phyloP scores from a whole-genome alignment of 345 rosid species.

The Luvunga scandens region DNA sequence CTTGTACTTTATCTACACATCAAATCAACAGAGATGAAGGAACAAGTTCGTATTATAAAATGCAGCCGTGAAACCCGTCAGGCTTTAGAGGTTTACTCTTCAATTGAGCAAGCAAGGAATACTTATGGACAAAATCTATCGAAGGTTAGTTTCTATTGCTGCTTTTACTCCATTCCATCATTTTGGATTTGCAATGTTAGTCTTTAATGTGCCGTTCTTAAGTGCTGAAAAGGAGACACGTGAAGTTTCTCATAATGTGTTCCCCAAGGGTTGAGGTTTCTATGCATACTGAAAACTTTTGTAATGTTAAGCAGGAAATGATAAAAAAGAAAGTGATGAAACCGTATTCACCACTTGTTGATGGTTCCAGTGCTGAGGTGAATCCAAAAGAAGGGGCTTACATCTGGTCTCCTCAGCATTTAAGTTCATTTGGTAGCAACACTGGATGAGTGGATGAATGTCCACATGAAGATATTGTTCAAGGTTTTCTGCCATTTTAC shows the following conservation, averaged over 20 bases:
- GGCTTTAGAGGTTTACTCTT: conserved; percentile 63
- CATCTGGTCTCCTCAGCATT: conserved; percentile 50
- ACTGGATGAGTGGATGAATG: conserved; percentile 18
- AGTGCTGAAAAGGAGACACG: neutral
- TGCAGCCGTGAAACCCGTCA: conserved; percentile 71
- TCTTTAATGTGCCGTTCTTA: neutral
- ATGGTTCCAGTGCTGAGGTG: conserved; percentile 35
- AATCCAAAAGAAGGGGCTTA: conserved; percentile 45
- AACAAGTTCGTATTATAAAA: conserved; percentile 70
- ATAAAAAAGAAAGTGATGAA: conserved; percentile 68
- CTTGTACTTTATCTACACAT: conserved; percentile 56
- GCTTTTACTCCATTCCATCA: conserved; percentile 1
- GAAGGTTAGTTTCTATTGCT: conserved; percentile 43
- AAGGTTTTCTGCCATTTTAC: neutral
- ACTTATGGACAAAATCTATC: conserved; percentile 52
- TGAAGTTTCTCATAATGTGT: neutral
- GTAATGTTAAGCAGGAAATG: conserved; percentile 50
- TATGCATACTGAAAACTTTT: neutral
- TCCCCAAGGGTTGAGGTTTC: neutral
- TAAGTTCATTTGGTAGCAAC: conserved; percentile 62
- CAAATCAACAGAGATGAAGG: conserved; percentile 57
- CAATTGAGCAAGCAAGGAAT: conserved; percentile 66
- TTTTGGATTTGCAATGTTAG: neutral
- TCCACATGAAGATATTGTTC: neutral
- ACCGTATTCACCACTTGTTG: conserved; percentile 70